Evolutionary conservation across 2,329 filamentous ascomycete species (phyloP), one percentile per base, ranked within the genome.

Genomic region (Monosporascus sp.): DNA sequence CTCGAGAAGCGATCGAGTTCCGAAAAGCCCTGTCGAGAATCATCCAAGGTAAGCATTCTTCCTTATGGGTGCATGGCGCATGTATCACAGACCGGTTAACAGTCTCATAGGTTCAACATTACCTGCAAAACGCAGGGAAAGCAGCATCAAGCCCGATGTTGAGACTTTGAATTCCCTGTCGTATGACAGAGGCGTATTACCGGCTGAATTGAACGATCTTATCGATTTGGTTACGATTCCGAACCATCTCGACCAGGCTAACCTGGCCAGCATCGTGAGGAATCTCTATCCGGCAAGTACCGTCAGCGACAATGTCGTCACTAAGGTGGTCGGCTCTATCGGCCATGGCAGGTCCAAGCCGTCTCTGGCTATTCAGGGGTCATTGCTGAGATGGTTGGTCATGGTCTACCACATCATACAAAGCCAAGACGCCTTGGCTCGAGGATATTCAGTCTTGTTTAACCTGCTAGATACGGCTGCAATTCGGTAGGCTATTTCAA

Each of bases 381-480:
- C 84, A 43, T 75, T 95, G 49, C 71, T 95, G 57, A 86, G 82
- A 70, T 96, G 91, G 91, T 75, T 95, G 49, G 79, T 91, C 53
- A 82, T 89, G 71, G 80, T 90, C 3, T 85, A 92, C 64, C 86
- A 91, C 60, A 73, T 86, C 46, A 70, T 94, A 20, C 83, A 89
- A 51, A 80, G 84, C 41, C 78, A 80, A 46, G 74, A 73, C 7
- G 73, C 86, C 8, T 70, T 96, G 48, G 85, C 85, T 5, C 85
- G 84, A 56, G 74, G 87, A 2, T 96, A 95, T 63, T 78, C 84
- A 0, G 81, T 93, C 18, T 70, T 96, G 4, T 96, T 96, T 67
- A 89, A 89, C 58, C 75, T 93, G 58, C 78, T 96, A 6, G 89
- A 95, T 64, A 93, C 89, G 63, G 86, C 89, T 49, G 87, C 84